Conservation (phyloP, 768 basidiomycete genomes). For the Naganishia randhawae region DNA sequence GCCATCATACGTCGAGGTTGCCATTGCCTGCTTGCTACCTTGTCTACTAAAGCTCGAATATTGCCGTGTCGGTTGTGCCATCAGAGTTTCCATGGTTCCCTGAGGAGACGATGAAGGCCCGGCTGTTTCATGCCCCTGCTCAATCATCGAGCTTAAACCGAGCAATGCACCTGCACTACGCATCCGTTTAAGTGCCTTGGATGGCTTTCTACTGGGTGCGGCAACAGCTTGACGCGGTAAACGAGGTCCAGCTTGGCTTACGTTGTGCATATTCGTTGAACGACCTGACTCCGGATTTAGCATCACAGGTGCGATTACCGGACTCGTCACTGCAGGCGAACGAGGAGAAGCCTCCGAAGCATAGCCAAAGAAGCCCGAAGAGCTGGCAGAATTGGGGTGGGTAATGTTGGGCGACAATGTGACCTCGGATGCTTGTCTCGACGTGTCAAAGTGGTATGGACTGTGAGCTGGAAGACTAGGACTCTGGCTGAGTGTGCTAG, state of each 20-base stretch:
- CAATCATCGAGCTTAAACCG: slow-evolving; percentile 15
- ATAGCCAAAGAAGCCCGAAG: slow-evolving; percentile 2
- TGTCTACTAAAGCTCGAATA: slow-evolving; percentile 23
- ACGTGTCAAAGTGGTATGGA: slow-evolving; percentile 5
- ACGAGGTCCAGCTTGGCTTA: neutral
- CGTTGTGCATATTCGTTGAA: neutral
- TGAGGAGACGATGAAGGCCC: neutral
- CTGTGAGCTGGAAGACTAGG: neutral
- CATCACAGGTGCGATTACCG: neutral
- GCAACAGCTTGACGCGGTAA: neutral
- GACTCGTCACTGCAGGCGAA: slow-evolving; percentile 2
- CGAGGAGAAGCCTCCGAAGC: neutral
- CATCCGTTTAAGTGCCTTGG: slow-evolving; percentile 32
- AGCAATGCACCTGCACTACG: slow-evolving; percentile 41
- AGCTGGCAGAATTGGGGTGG: neutral
- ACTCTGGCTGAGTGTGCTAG: slow-evolving; percentile 3
- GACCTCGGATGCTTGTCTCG: slow-evolving; percentile 5
- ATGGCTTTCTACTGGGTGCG: neutral
- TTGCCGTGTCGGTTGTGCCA: neutral
- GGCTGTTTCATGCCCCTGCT: neutral
- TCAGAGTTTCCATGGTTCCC: slow-evolving; percentile 1
- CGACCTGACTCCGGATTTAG: neutral
- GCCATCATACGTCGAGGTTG: slow-evolving; percentile 34
- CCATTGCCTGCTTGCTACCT: slow-evolving; percentile 31
- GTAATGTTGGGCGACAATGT: slow-evolving; percentile 2